Evolutionary conservation across 2,329 filamentous ascomycete species (phyloP).

Genomic region (Ascochyta koolunga): DNA sequence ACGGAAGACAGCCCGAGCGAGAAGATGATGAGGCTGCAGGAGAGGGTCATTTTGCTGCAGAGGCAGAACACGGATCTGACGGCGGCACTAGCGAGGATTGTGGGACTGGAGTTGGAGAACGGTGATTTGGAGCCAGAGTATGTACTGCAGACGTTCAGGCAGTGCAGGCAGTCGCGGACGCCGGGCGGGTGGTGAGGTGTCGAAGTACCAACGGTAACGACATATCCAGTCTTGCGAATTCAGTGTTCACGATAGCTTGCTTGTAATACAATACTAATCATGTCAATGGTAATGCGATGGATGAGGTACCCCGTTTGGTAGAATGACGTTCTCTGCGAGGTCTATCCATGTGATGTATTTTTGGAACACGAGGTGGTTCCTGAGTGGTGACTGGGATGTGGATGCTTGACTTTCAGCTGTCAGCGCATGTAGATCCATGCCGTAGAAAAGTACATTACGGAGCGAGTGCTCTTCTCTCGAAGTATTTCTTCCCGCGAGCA

Average conservation of each 20-base stretch:
- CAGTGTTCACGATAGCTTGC: background rate
- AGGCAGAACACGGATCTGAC: slow-evolving; percentile 35
- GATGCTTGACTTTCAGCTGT: slow-evolving; percentile 6
- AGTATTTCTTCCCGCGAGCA: background rate
- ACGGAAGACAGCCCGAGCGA: slow-evolving; percentile 3
- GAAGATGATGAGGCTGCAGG: slow-evolving; percentile 27
- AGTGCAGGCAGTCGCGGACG: slow-evolving; percentile 12
- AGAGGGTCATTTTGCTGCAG: slow-evolving; percentile 28
- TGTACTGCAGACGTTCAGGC: slow-evolving; percentile 22
- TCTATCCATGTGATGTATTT: slow-evolving; percentile 3
- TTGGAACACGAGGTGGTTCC: slow-evolving; percentile 10
- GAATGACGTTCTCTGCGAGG: background rate
- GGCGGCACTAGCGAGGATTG: slow-evolving; percentile 33
- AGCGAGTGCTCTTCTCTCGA: background rate
- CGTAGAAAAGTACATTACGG: background rate
- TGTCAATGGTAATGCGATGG: background rate
- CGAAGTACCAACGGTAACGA: too few species aligned
- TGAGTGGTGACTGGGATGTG: slow-evolving; percentile 8
- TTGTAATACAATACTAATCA: background rate
- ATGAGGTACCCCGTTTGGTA: too few species aligned
- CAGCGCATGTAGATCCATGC: background rate
- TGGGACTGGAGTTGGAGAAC: slow-evolving; percentile 31
- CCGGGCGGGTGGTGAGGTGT: slow-evolving; percentile 13
- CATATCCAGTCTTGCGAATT: too few species aligned
- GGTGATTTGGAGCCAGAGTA: slow-evolving; percentile 27